A percentile compares a stretch with the other conserved stretches of the same genome.
Evolutionary conservation across 139 green algal species (phyloP).

Genomic region (Auxenochlorella pyrenoidosa): DNA sequence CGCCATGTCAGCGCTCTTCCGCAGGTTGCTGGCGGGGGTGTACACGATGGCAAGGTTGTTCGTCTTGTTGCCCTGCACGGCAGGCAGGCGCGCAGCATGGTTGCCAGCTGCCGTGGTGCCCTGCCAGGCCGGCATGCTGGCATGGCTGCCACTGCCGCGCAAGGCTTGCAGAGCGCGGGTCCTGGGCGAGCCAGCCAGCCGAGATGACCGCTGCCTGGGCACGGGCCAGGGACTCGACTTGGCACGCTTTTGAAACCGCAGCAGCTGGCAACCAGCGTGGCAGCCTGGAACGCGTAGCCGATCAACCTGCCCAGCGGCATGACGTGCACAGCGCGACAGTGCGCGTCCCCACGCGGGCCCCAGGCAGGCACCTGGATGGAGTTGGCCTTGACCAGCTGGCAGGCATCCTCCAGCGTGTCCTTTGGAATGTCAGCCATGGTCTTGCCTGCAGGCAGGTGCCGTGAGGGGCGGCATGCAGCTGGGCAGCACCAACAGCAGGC

Average conservation of each 20-base stretch:
- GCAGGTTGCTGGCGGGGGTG: conserved; percentile 93
- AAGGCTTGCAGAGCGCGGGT: too few relatives aligned
- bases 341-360: not conserved
- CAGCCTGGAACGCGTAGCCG: too few relatives aligned
- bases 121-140: too few relatives aligned
- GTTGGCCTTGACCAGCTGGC: conserved; percentile 97
- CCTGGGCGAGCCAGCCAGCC: too few relatives aligned
- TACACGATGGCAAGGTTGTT: conserved; percentile 92
- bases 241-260: not conserved
- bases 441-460: conserved; percentile 5
- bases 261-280: too few relatives aligned
- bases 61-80: conserved; percentile 67
- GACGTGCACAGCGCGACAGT: not conserved
- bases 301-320: too few relatives aligned
- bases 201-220: too few relatives aligned
- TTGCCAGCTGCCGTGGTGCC: not conserved
- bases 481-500: too few relatives aligned
- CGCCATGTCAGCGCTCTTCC: conserved; percentile 84
- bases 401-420: conserved; percentile 91
- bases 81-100: not conserved
- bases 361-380: conserved; percentile 71
- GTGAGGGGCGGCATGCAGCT: not conserved
- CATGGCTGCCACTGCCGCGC: too few relatives aligned
- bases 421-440: conserved; percentile 81
- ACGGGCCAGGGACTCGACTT: too few relatives aligned